Percentiles rank a stretch among this genome's conserved stretches.
Conservation (phyloP, 2,329 filamentous ascomycete species). For the Aspergillus niger region DNA sequence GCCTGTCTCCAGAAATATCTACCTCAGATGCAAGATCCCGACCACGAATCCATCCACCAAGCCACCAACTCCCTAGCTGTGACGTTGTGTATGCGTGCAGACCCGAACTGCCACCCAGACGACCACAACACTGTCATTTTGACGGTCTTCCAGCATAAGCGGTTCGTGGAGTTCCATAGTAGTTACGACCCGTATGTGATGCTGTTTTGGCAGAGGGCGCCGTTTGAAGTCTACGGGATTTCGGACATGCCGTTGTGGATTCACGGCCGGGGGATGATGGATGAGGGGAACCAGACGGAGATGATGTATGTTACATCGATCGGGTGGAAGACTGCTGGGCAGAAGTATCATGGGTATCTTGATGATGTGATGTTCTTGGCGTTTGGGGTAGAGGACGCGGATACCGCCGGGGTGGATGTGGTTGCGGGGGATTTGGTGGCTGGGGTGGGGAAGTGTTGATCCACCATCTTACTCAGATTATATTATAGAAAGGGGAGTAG, state of each 20-base stretch:
- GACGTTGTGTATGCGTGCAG: conserved; percentile 55
- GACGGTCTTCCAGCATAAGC: conserved; percentile 59
- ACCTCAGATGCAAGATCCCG: conserved; percentile 29
- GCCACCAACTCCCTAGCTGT: conserved; percentile 61
- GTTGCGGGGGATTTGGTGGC: conserved; percentile 52
- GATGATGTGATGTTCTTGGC: conserved; percentile 59
- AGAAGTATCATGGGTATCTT: conserved; percentile 58
- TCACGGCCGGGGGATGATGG: conserved; percentile 47
- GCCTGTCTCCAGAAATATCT: conserved; percentile 52
- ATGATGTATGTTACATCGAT: conserved; percentile 63
- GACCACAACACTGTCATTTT: conserved; percentile 58
- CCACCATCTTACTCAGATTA: too few relatives aligned
- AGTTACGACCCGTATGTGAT: conserved; percentile 60
- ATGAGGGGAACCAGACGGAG: conserved; percentile 45
- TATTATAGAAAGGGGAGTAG: too few relatives aligned
- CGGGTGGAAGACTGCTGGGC: conserved; percentile 54
- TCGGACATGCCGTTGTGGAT: conserved; percentile 59
- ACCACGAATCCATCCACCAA: conserved; percentile 58
- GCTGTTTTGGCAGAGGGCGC: conserved; percentile 51
- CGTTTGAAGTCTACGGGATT: conserved; percentile 55
- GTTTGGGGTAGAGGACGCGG: conserved; percentile 60
- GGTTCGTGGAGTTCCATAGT: conserved; percentile 50
- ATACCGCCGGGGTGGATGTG: conserved; percentile 55
- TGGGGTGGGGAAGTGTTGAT: conserved; percentile 36
- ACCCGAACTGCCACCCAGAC: conserved; percentile 46